These are phyloP conservation scores for Brasilioporus rufonigricans DNA, from an alignment of 768 basidiomycete genomes.

Conservation along the genomic window DNA sequence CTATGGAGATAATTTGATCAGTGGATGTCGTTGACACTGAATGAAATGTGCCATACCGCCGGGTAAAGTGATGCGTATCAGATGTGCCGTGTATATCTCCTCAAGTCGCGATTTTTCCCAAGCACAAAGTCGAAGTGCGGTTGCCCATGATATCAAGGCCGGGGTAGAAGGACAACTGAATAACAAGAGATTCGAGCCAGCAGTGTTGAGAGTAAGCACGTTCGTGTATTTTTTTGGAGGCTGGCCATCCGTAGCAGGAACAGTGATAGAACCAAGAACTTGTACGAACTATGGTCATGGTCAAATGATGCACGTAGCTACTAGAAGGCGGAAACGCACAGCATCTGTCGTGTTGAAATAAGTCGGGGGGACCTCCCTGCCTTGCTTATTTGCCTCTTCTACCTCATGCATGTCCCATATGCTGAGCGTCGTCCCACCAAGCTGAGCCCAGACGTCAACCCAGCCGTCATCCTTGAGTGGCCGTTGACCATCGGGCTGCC, in stretches of 20 bases:
- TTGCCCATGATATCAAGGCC: conserved; percentile 84
- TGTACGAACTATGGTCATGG: conserved; percentile 60
- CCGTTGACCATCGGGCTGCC: conserved; percentile 71
- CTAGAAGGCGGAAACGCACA: conserved; percentile 44
- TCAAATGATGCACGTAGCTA: conserved; percentile 1
- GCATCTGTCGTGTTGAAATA: conserved; percentile 90
- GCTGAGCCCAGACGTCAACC: conserved; percentile 86
- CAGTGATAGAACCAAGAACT: conserved; percentile 71
- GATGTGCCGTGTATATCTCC: conserved; percentile 96
- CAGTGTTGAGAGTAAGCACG: conserved; percentile 90
- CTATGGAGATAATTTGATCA: conserved; percentile 21
- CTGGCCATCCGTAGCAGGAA: conserved; percentile 48
- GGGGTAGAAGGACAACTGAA: conserved; percentile 79
- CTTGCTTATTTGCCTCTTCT: conserved; percentile 77
- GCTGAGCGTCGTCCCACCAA: conserved; percentile 85
- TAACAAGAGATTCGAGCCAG: conserved; percentile 84
- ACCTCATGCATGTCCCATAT: conserved; percentile 91
- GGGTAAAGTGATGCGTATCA: conserved; percentile 75
- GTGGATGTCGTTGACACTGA: conserved; percentile 27
- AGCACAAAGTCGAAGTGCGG: conserved; percentile 81
- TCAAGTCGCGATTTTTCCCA: conserved; percentile 96
- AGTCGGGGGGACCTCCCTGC: conserved; percentile 79
- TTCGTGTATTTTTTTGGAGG: conserved; percentile 64
- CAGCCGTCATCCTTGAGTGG: conserved; percentile 74
- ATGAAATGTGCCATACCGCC: conserved; percentile 34